Percentiles rank a stretch among this genome's conserved stretches.
Conservation (phyloP, 768 basidiomycete species). For the Tubosaeta brunneosetosa region DNA sequence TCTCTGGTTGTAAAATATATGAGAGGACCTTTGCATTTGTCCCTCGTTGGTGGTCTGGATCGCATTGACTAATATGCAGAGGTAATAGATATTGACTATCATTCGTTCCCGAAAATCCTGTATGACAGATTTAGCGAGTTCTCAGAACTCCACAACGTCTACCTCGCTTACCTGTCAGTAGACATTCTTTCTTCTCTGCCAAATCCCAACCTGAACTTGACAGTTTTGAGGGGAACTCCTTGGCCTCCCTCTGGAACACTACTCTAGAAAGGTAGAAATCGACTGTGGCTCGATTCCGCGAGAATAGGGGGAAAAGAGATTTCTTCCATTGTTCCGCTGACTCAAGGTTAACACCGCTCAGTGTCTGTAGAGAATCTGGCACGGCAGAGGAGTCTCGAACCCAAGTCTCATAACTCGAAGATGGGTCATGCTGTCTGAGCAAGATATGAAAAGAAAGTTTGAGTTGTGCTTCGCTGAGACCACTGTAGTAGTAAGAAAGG, state of each 20-base stretch:
- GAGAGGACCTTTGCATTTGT: no score
- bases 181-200: not conserved
- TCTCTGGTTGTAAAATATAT: no score
- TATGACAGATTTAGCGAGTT: not conserved
- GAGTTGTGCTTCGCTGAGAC: no score
- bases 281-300: conserved; percentile 16
- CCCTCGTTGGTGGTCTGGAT: no score
- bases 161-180: not conserved
- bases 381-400: conserved; percentile 20
- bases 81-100: conserved; percentile 35
- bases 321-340: conserved; percentile 30
- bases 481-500: no score
- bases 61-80: conserved; percentile 24
- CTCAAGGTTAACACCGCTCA: conserved; percentile 39
- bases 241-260: conserved; percentile 43
- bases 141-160: not conserved
- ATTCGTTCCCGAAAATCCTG: conserved; percentile 36
- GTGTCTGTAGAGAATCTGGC: conserved; percentile 27
- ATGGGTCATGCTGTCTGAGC: no score
- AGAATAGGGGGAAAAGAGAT: conserved; percentile 32
- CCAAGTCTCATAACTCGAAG: conserved; percentile 18
- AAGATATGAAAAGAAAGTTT: no score
- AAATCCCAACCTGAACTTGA: conserved; percentile 14
- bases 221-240: conserved; percentile 19
- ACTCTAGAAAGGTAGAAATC: conserved; percentile 45